Base-by-base conservation (phyloP, 2,329 filamentous ascomycete genomes). In the Hypoxylon sp. region DNA sequence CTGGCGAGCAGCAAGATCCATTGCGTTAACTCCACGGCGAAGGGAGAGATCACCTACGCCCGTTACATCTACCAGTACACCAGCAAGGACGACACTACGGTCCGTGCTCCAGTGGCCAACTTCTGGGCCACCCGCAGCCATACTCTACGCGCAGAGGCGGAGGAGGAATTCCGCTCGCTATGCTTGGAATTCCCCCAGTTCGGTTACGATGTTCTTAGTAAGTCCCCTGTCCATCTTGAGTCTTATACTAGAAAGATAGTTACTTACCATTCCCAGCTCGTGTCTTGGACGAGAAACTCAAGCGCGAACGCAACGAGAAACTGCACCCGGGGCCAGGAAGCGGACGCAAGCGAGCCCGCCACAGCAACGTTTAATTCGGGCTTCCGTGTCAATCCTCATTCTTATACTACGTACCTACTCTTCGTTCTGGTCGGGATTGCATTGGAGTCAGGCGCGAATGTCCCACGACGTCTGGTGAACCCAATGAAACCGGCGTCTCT, bases 161-260 rank as follows among this genome's bases (percentile, higher is more conserved):
- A 97, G 80, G 87, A 88, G 5, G 93, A 97, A 81, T 97, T 97
- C 87, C 90, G 91, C 79, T 80, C 86, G 50, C 88, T 97, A 81
- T 97, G 94, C 82, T 83, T 97, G 78, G 92, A 97, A 81, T 94
- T 91, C 78, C 94, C 94, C 17, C 92, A 97, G 78, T 98, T 98
- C 78, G 92, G 92, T 77, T 98, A 94, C 83, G 94, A 98, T 80
- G 92, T 98, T 62, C 88, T 98, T 67, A 94, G 89, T 93, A 84
- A 73, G 86, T 83, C 60, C 24, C 52, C n/a, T 24, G 19, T 22
- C 29, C 48, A 17, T 9, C 9, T 9, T 4, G 13, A 29, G 22
- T 29, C 11, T 59, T 39, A 59, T 76, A 70, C 77, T n/a, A 14
- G 5, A 8, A 51, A 46, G 10, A 31, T 10, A 14, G 6, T 17